Conservation (phyloP, 2,329 filamentous ascomycete species). For the Cladosporium colombiae region DNA sequence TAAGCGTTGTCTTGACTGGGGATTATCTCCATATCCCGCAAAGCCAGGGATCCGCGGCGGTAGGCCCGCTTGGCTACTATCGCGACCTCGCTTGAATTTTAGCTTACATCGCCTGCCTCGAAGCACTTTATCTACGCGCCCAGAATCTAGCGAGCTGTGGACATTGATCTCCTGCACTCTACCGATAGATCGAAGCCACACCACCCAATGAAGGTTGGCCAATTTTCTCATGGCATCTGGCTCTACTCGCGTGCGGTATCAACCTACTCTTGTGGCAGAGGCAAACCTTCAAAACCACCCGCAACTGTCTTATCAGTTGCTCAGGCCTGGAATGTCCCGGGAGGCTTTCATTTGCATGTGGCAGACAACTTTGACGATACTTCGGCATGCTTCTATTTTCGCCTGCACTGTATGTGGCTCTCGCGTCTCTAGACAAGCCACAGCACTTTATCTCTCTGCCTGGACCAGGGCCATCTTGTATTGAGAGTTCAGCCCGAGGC, state of each 20-base stretch:
- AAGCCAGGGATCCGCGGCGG: neutral
- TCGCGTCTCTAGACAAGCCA: slow-evolving; percentile 1
- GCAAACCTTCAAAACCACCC: neutral
- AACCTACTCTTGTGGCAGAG: neutral
- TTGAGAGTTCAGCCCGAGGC: neutral
- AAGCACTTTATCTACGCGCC: slow-evolving; percentile 2
- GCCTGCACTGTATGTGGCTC: neutral
- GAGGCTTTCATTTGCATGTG: neutral
- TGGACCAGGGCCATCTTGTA: neutral
- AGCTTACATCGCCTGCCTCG: neutral
- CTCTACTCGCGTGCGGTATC: neutral
- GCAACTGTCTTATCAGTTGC: neutral
- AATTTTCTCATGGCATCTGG: slow-evolving; percentile 3
- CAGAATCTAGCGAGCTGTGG: neutral
- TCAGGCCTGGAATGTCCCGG: neutral
- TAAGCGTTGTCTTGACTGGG: neutral
- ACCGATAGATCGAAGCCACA: slow-evolving; percentile 15
- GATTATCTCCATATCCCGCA: neutral
- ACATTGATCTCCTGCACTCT: neutral
- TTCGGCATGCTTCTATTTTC: neutral
- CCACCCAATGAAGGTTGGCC: neutral
- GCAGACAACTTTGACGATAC: neutral
- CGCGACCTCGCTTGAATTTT: slow-evolving; percentile 1
- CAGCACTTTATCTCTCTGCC: neutral
- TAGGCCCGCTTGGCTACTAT: neutral